A percentile compares a stretch with the other conserved stretches of the same genome.
Conservation (phyloP, 2,329 filamentous ascomycete species). For the Huntiella omanensis region DNA sequence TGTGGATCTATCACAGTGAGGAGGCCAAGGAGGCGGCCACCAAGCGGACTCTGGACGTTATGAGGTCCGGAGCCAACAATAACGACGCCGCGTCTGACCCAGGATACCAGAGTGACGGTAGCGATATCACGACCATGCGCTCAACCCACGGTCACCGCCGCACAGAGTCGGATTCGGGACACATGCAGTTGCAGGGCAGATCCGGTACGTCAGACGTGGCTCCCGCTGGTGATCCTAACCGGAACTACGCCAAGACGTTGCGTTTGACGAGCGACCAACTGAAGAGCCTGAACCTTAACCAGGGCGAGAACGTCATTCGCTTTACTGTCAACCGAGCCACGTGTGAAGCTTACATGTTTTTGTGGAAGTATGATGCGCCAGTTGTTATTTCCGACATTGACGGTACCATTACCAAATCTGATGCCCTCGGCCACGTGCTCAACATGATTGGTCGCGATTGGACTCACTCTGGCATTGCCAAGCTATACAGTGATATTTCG, state of each 20-base stretch:
- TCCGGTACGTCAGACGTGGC: constrained; percentile 41
- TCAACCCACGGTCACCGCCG: constrained; percentile 31
- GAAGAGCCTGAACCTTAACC: constrained; percentile 62
- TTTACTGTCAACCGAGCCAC: constrained; percentile 94
- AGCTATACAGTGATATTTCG: constrained; percentile 88
- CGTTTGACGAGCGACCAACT: constrained; percentile 89
- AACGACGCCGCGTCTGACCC: constrained; percentile 82
- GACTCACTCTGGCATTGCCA: constrained; percentile 93
- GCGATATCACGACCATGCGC: constrained; percentile 28
- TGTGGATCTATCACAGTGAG: constrained; percentile 99
- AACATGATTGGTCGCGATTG: constrained; percentile 96
- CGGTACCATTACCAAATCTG: constrained; percentile 95
- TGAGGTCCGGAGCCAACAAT: constrained; percentile 29
- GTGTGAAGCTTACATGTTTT: constrained; percentile 79
- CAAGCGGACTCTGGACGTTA: constrained; percentile 38
- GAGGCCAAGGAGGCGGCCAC: constrained; percentile 82
- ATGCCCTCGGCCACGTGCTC: constrained; percentile 80
- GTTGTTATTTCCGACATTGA: constrained; percentile 98
- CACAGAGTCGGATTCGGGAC: constrained; percentile 47
- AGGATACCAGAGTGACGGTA: constrained; percentile 85
- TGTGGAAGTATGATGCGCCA: constrained; percentile 79
- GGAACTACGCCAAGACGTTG: constrained; percentile 91
- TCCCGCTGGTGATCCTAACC: constrained; percentile 47
- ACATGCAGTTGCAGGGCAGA: constrained; percentile 26
- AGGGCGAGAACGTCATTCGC: constrained; percentile 81